A percentile compares a stretch with the other conserved stretches of the same genome.
These are phyloP conservation scores for Tylopilus felleus DNA, from an alignment of 768 basidiomycete species.

Conservation along the genomic window DNA sequence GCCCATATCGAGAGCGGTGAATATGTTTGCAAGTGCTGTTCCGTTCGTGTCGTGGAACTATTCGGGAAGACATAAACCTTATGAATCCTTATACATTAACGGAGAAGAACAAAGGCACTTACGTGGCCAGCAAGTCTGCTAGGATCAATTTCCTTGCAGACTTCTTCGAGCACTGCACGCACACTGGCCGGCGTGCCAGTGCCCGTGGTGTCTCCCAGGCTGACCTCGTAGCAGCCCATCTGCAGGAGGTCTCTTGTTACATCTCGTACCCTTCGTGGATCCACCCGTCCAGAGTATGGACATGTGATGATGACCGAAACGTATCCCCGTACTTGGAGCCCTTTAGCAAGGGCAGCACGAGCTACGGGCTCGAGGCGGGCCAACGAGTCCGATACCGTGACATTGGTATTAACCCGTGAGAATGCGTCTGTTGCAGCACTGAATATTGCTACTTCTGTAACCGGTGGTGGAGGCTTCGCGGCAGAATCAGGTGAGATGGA, in stretches of 20 bases:
- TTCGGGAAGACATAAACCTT: background rate
- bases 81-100: background rate
- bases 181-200: slow-evolving; percentile 74
- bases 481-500: slow-evolving; percentile 26
- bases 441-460: slow-evolving; percentile 87
- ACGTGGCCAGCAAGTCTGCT: slow-evolving; percentile 63
- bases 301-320: slow-evolving; percentile 82
- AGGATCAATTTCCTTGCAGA: slow-evolving; percentile 58
- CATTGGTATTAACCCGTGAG: slow-evolving; percentile 81
- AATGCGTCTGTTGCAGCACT: slow-evolving; percentile 88
- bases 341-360: slow-evolving; percentile 51
- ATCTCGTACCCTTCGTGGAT: slow-evolving; percentile 59
- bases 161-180: slow-evolving; percentile 63
- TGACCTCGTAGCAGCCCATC: slow-evolving; percentile 95
- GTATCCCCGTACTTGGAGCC: slow-evolving; percentile 77
- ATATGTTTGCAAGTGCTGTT: slow-evolving; percentile 73
- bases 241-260: slow-evolving; percentile 69
- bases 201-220: slow-evolving; percentile 90
- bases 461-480: slow-evolving; percentile 43
- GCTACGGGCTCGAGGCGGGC: slow-evolving; percentile 60
- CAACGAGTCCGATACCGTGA: slow-evolving; percentile 67
- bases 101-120: slow-evolving; percentile 34
- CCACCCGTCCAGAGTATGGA: slow-evolving; percentile 81
- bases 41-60: slow-evolving; percentile 93
- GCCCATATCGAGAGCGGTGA: slow-evolving; percentile 68